Conservation (phyloP, 225 moss, liverwort and hornwort genomes). For the Pseudoscleropodium purum region DNA sequence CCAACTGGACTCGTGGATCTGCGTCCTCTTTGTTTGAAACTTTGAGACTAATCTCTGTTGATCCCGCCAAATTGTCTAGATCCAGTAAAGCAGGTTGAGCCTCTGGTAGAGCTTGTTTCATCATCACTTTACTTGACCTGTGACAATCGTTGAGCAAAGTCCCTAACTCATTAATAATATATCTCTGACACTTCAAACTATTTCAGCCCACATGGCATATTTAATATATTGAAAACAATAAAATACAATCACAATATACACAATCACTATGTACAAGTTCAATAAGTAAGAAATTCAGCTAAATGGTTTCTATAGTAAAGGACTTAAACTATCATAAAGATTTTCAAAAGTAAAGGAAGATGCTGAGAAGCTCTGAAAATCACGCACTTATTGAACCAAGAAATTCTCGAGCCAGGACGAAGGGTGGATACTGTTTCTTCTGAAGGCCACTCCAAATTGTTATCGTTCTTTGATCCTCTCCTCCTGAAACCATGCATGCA, state of each 20-base stretch:
- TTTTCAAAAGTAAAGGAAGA: neutral
- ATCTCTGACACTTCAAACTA: neutral
- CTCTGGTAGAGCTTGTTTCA: constrained; percentile 62
- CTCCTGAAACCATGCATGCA: constrained; percentile 35
- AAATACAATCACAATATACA: neutral
- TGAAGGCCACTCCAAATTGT: constrained; percentile 70
- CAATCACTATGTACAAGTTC: neutral
- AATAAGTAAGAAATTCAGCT: neutral
- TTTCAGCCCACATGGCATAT: neutral
- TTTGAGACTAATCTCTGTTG: constrained; percentile 82
- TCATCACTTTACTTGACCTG: constrained; percentile 79
- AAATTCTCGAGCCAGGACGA: constrained; percentile 53
- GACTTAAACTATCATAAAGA: neutral
- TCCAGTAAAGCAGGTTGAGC: constrained; percentile 73
- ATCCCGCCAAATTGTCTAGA: constrained; percentile 82
- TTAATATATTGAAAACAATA: neutral
- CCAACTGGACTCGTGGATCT: constrained; percentile 76
- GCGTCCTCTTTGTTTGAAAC: constrained; percentile 48
- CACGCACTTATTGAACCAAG: constrained; percentile 82
- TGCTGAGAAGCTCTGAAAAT: neutral
- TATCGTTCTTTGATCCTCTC: constrained; percentile 54
- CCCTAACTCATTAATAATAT: neutral
- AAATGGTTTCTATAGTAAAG: neutral
- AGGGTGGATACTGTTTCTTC: constrained; percentile 60
- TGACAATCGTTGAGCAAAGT: neutral